Base-by-base conservation (phyloP, 2,329 filamentous ascomycete species). In the Geosmithia morbida region DNA sequence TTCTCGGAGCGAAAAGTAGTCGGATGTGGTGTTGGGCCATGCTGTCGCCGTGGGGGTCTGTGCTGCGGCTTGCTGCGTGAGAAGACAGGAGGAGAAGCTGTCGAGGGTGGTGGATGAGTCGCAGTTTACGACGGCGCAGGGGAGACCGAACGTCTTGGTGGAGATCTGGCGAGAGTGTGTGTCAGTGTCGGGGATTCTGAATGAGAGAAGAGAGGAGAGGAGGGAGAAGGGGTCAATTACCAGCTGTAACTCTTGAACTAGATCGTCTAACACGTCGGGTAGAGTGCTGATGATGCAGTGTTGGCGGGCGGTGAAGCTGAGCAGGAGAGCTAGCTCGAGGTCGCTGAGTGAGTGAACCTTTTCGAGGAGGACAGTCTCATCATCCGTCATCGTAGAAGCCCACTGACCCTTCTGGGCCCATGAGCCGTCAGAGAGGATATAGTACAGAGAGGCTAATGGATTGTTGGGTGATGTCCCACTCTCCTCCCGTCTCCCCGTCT, bases 201-300 rank as follows among this genome's bases (percentile, higher is more conserved):
- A 41, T 10, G 29, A 45, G 19, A 20, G 18, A 8, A 19, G 18
- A 43, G 7, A 26, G 17, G 19, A 17, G 17, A 22, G 2, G 10
- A 18, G 5, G n/a, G 10, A 42, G 19, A 11, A 37, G 33, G 33
- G 20, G 7, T 22, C 6, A 6, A 16, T 43, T 56, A 87, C 84
- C 58, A 92, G 67, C 52, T 77, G 74, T 19, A 95, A 68, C 62
- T 94, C 87, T 46, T 78, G 72, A 42, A 81, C 72, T n/a, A 94
- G 69, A 53, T 81, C 74, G 61, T 84, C 72, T 48, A 90, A 65
- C 46, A 70, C 66, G 37, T 75, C 67, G 4, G 67, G 61, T 2
- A 81, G 75, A 16, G 86, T 85, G 63, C 87, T 83, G 58, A 97
- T 79, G 55, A 97, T 80, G 66, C 87, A 95, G 63, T 97, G 89